phyloP scores from a whole-genome alignment of 2,329 filamentous ascomycete genomes.

The Neofusicoccum parvum region DNA sequence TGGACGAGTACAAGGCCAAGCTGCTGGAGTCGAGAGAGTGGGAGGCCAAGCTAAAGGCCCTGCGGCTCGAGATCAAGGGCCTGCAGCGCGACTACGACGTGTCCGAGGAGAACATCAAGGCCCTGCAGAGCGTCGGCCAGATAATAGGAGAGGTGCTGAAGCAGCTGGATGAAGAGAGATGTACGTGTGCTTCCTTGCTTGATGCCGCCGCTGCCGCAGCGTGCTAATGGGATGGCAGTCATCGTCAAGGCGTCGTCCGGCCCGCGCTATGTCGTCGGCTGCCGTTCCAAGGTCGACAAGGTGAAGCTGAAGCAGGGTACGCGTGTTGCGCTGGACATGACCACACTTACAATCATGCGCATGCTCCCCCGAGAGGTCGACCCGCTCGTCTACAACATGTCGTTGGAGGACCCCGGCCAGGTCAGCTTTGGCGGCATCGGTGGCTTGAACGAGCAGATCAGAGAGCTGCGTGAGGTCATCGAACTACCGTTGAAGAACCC shows the following conservation, averaged over 20 bases:
- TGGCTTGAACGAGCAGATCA: constrained; percentile 96
- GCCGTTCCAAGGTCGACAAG: constrained; percentile 98
- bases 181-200: constrained; percentile 57
- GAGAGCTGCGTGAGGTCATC: constrained; percentile 95
- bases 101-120: constrained; percentile 99
- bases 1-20: constrained; percentile 56
- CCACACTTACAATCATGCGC: constrained; percentile 98
- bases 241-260: constrained; percentile 98
- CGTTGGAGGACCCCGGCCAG: constrained; percentile 93
- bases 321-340: constrained; percentile 97
- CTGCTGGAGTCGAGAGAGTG: constrained; percentile 92
- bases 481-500: constrained; percentile 98
- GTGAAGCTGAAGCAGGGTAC: constrained; percentile 97
- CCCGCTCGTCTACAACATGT: constrained; percentile 99
- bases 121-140: constrained; percentile 96
- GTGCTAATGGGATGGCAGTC: constrained; percentile 58
- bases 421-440: constrained; percentile 98
- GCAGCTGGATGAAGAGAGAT: constrained; percentile 98
- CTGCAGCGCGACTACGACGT: constrained; percentile 93
- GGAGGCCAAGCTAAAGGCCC: constrained; percentile 94
- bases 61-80: constrained; percentile 94
- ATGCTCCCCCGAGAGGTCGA: constrained; percentile 99
- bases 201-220: neutral
- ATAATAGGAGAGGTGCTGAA: constrained; percentile 99
- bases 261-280: constrained; percentile 96